phyloP scores from a whole-genome alignment of 441 rosid species.

The Flueggea neowawraea region DNA sequence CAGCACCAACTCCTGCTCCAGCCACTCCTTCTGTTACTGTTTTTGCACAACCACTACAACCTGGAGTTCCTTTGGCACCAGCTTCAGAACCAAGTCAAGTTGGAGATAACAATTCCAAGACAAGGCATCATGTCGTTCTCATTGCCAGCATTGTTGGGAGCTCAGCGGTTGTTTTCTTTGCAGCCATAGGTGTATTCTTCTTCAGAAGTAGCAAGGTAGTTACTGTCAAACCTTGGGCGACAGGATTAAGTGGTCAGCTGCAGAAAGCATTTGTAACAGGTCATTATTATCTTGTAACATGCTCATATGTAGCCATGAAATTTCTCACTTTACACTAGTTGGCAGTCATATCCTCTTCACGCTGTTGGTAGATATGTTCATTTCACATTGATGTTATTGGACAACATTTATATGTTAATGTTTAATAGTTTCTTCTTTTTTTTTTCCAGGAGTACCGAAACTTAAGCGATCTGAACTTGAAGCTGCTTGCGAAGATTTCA shows the following conservation, averaged over 20 bases:
- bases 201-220: slow-evolving; percentile 56
- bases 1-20: slow-evolving; percentile 24
- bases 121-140: slow-evolving; percentile 27
- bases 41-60: slow-evolving; percentile 22
- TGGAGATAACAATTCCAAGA: slow-evolving; percentile 16
- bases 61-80: slow-evolving; percentile 20
- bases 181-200: slow-evolving; percentile 32
- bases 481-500: slow-evolving; percentile 97
- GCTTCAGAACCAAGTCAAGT: slow-evolving; percentile 27
- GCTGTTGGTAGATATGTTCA: no score
- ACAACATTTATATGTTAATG: no score
- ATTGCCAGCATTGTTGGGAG: slow-evolving; percentile 43
- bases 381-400: no score
- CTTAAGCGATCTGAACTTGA: slow-evolving; percentile 81
- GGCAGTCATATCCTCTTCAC: no score
- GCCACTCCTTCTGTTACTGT: slow-evolving; percentile 8
- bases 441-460: slow-evolving; percentile 72
- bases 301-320: no score
- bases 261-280: slow-evolving; percentile 85
- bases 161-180: slow-evolving; percentile 40
- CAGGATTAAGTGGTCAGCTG: slow-evolving; percentile 84
- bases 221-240: slow-evolving; percentile 86
- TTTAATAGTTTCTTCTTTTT: no score
- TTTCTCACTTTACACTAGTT: no score
- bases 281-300: slow-evolving; percentile 14